A percentile compares a stretch with the other conserved stretches of the same genome.
These are phyloP conservation scores for Neopestalotiopsis sp. DNA, from an alignment of 2,329 filamentous ascomycete genomes.

Conservation along the genomic window DNA sequence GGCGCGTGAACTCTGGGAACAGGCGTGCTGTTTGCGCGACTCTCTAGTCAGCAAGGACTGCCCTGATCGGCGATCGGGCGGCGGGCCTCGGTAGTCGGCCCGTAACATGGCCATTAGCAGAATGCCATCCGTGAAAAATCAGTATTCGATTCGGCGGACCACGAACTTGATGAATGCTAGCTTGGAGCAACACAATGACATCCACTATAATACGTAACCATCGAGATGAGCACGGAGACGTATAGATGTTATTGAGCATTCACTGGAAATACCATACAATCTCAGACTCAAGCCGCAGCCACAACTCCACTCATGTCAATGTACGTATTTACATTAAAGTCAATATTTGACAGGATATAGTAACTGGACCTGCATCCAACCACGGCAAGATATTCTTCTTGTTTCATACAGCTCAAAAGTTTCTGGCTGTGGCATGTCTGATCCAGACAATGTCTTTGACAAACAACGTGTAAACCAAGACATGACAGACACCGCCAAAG, in stretches of 20 bases:
- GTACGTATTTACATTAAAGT: no score
- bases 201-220: not conserved
- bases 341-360: no score
- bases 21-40: not conserved
- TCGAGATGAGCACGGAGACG: no score
- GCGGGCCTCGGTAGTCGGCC: not conserved
- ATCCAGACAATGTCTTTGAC: not conserved
- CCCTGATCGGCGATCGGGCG: conserved; percentile 1
- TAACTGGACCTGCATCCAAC: not conserved
- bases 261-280: no score
- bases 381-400: not conserved
- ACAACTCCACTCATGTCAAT: no score
- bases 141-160: not conserved
- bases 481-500: not conserved
- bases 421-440: not conserved
- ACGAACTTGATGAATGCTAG: not conserved
- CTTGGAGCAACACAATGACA: not conserved
- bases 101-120: not conserved
- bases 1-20: not conserved
- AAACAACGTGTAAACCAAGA: not conserved
- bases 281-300: no score
- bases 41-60: not conserved
- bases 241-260: no score
- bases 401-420: not conserved
- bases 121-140: not conserved